Conservation (phyloP, 805 yeast species). For the Metschnikowia borealis region DNA sequence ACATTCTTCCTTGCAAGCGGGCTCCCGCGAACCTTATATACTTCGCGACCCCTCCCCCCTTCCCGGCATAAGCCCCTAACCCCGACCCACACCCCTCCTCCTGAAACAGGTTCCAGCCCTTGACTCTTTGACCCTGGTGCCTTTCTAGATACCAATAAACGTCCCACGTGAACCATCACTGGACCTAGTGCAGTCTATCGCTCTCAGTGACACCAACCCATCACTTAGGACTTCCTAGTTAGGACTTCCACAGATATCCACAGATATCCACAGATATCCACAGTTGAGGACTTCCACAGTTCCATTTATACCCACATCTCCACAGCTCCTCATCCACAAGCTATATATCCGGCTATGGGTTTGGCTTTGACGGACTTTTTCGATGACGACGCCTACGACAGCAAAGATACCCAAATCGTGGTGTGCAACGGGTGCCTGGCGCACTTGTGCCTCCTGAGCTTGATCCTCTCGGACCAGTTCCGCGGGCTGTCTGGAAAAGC, state of each 20-base stretch:
- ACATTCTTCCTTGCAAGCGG: neutral
- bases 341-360: slow-evolving; percentile 28
- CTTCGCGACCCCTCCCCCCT: neutral
- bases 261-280: too few relatives aligned
- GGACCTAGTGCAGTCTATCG: too few relatives aligned
- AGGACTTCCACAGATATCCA: too few relatives aligned
- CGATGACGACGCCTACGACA: slow-evolving; percentile 34
- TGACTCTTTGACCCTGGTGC: neutral
- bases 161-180: too few relatives aligned
- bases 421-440: slow-evolving; percentile 39
- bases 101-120: slow-evolving; percentile 1
- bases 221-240: too few relatives aligned
- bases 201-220: too few relatives aligned
- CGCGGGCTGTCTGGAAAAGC: slow-evolving; percentile 41
- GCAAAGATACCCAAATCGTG: slow-evolving; percentile 34
- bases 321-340: neutral
- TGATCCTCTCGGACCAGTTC: slow-evolving; percentile 37
- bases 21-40: neutral
- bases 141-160: neutral
- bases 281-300: too few relatives aligned
- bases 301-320: neutral
- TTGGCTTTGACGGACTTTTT: slow-evolving; percentile 38
- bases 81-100: neutral
- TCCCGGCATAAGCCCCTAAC: neutral
- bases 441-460: slow-evolving; percentile 36